A percentile compares a stretch with the other conserved stretches of the same genome.
These are phyloP conservation scores for Lactifluus volemus DNA, from an alignment of 768 basidiomycete species.

Conservation along the genomic window DNA sequence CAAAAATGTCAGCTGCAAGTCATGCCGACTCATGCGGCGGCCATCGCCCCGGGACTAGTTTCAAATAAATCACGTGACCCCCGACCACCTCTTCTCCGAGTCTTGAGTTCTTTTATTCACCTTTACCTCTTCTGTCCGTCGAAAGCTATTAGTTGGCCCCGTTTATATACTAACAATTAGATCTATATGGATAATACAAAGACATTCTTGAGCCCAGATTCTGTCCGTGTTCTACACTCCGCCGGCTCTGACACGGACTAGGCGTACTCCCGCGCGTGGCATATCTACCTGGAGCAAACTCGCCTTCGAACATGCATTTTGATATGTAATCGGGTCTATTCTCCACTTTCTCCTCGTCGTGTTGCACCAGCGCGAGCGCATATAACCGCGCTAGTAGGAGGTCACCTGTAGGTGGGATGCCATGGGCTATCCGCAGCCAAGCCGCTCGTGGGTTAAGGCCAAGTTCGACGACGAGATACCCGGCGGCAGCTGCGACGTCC, in stretches of 20 bases:
- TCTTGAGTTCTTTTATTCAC: not conserved
- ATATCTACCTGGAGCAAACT: not conserved
- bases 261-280: not conserved
- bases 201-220: conserved; percentile 8
- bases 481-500: conserved; percentile 10
- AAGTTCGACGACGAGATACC: conserved; percentile 10
- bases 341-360: not conserved
- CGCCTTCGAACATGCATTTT: not conserved
- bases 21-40: too few species aligned
- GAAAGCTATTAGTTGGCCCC: too few species aligned
- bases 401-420: conserved; percentile 5
- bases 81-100: too few species aligned
- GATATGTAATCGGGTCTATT: not conserved
- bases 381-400: not conserved
- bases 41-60: too few species aligned
- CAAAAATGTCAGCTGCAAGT: too few species aligned
- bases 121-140: not conserved
- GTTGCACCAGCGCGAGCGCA: not conserved
- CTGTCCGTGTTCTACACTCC: not conserved
- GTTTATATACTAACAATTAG: not conserved
- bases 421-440: conserved; percentile 12
- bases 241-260: not conserved
- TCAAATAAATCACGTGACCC: too few species aligned
- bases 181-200: not conserved
- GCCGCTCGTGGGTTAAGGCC: conserved; percentile 4